A percentile compares a stretch with the other conserved stretches of the same genome.
These are phyloP conservation scores for Clohesyomyces aquaticus DNA, from an alignment of 495 filamentous ascomycete genomes.

Conservation along the genomic window DNA sequence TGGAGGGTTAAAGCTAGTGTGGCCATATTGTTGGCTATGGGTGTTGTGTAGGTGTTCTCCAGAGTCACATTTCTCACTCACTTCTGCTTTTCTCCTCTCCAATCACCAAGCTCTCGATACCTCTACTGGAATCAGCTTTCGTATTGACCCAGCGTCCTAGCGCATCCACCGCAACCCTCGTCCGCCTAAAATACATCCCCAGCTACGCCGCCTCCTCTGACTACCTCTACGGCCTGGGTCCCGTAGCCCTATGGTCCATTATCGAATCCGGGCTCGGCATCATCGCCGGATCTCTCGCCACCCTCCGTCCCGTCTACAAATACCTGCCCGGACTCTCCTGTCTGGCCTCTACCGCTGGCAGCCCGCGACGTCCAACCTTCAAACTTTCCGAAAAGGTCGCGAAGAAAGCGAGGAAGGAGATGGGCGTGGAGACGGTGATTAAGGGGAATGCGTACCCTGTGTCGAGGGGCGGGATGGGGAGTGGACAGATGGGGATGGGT, in stretches of 20 bases:
- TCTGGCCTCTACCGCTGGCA: background rate
- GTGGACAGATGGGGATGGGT: background rate
- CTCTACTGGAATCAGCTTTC: background rate
- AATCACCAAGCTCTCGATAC: background rate
- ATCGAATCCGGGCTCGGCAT: conserved; percentile 20
- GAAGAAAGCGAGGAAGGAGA: background rate
- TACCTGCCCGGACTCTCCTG: background rate
- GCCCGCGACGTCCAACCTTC: background rate
- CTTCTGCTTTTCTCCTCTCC: background rate
- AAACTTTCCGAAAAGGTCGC: background rate
- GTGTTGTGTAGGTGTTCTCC: conserved; percentile 9
- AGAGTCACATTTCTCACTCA: too few species aligned
- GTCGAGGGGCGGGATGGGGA: background rate
- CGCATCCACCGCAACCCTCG: conserved; percentile 4
- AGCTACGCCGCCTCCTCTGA: background rate
- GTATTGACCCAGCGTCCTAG: background rate
- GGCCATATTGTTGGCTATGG: background rate
- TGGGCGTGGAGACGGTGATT: background rate
- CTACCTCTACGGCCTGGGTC: background rate
- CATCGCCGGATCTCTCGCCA: conserved; percentile 18
- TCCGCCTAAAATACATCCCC: background rate
- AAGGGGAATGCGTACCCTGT: too few species aligned
- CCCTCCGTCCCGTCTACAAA: conserved; percentile 12
- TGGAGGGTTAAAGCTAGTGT: background rate
- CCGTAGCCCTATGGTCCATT: conserved; percentile 12